These are phyloP conservation scores for Scheffersomyces insectosa DNA, from an alignment of 1,139 yeast genomes.

Conservation along the genomic window DNA sequence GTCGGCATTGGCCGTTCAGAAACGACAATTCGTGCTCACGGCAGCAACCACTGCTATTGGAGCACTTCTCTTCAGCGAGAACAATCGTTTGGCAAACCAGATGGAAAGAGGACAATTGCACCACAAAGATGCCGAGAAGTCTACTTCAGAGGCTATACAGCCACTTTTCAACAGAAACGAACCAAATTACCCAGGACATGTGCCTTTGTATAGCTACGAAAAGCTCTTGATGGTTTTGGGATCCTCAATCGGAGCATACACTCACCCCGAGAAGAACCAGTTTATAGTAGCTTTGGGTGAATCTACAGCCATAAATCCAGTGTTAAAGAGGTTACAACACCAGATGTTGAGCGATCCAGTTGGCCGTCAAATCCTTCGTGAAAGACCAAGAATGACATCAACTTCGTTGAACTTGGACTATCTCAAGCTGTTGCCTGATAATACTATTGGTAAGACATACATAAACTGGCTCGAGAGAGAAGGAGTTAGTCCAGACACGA, in stretches of 20 bases:
- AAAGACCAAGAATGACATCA: conserved; percentile 81
- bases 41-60: conserved; percentile 18
- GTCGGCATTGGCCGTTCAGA: neutral
- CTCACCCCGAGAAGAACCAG: conserved; percentile 80
- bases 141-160: conserved; percentile 14
- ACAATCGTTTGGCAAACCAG: conserved; percentile 54
- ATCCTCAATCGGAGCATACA: conserved; percentile 79
- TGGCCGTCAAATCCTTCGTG: conserved; percentile 77
- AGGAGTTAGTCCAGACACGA: conserved; percentile 90
- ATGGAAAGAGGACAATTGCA: conserved; percentile 59
- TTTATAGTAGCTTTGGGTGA: conserved; percentile 94
- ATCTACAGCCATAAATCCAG: conserved; percentile 75
- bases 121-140: conserved; percentile 34
- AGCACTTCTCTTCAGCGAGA: conserved; percentile 41
- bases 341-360: conserved; percentile 74
- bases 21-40: conserved; percentile 13
- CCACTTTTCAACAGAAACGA: conserved; percentile 38
- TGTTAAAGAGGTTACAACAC: conserved; percentile 60
- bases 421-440: conserved; percentile 61
- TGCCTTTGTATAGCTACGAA: conserved; percentile 70
- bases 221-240: conserved; percentile 64
- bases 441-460: conserved; percentile 77
- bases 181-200: conserved; percentile 74
- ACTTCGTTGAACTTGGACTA: conserved; percentile 64
- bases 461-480: conserved; percentile 82